phyloP scores from a whole-genome alignment of 768 basidiomycete species.

The Auricularia sp. region DNA sequence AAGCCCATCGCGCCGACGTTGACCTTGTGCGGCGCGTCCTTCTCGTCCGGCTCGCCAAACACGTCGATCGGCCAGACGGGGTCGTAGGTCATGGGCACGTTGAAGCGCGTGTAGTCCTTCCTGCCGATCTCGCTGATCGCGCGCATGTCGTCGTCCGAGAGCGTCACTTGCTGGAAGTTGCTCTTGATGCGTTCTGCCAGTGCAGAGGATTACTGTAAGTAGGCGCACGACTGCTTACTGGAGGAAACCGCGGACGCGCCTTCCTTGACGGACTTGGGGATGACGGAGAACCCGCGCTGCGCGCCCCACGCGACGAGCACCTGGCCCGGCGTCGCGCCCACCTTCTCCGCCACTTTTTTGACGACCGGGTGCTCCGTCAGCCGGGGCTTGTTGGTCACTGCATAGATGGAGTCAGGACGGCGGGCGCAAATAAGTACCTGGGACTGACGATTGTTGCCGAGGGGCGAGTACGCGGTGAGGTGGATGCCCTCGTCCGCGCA shows the following conservation, averaged over 20 bases:
- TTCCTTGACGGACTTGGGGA: conserved; percentile 62
- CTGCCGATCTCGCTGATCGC: conserved; percentile 42
- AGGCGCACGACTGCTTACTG: not conserved
- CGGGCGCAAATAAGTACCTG: not conserved
- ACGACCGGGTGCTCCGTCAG: conserved; percentile 60
- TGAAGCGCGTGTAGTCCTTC: conserved; percentile 42
- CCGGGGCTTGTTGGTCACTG: conserved; percentile 51
- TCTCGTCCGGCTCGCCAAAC: conserved; percentile 56
- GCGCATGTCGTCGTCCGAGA: conserved; percentile 59
- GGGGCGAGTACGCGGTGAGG: conserved; percentile 58
- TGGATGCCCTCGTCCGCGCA: conserved; percentile 63
- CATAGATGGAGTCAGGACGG: not conserved
- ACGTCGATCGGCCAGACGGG: conserved; percentile 64
- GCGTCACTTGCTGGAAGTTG: conserved; percentile 68
- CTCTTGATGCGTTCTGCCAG: conserved; percentile 49
- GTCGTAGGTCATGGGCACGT: conserved; percentile 51
- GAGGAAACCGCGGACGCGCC: conserved; percentile 10
- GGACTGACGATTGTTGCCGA: conserved; percentile 66
- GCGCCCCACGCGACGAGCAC: conserved; percentile 77
- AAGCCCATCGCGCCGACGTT: conserved; percentile 15
- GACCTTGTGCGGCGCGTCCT: conserved; percentile 23
- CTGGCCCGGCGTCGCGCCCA: conserved; percentile 63
- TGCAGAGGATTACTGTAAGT: not conserved
- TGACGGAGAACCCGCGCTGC: conserved; percentile 67
- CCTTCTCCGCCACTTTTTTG: conserved; percentile 48